phyloP scores from a whole-genome alignment of 1,284 basidiomycete species.

The Tremellales sp. region DNA sequence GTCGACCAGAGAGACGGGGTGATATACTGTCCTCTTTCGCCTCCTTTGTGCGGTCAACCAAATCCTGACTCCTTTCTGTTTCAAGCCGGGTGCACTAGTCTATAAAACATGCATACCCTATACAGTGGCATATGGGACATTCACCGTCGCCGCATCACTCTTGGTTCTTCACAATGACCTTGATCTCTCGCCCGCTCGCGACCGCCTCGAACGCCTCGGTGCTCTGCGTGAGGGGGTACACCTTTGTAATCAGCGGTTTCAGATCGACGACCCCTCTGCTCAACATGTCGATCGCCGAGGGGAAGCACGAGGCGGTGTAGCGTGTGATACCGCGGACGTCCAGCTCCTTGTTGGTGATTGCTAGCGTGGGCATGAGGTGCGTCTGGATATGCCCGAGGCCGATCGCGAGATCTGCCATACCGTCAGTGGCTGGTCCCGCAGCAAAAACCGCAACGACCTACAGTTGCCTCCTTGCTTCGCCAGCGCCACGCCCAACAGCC shows the following conservation, averaged over 20 bases:
- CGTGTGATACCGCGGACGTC: slow-evolving; percentile 62
- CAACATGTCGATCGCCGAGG: slow-evolving; percentile 55
- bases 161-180: slow-evolving; percentile 46
- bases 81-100: too few relatives aligned
- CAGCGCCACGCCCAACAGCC: slow-evolving; percentile 56
- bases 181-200: slow-evolving; percentile 45
- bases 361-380: slow-evolving; percentile 40
- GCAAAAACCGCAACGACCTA: slow-evolving; percentile 19
- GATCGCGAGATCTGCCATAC: slow-evolving; percentile 36
- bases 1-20: too few relatives aligned
- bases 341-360: slow-evolving; percentile 63
- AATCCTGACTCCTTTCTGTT: too few relatives aligned
- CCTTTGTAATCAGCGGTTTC: slow-evolving; percentile 55
- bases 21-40: neutral
- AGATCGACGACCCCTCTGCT: slow-evolving; percentile 55
- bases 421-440: neutral
- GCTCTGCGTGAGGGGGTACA: slow-evolving; percentile 53
- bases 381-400: slow-evolving; percentile 45
- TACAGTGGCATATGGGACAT: too few relatives aligned
- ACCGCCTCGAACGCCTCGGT: slow-evolving; percentile 56
- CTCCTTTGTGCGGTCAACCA: too few relatives aligned
- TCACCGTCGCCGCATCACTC: too few relatives aligned
- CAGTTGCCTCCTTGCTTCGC: slow-evolving; percentile 59
- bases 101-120: too few relatives aligned
- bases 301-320: slow-evolving; percentile 47